Percentiles rank a stretch among this genome's conserved stretches.
Conservation (phyloP, 495 filamentous ascomycete genomes). For the Rhypophila decipiens region DNA sequence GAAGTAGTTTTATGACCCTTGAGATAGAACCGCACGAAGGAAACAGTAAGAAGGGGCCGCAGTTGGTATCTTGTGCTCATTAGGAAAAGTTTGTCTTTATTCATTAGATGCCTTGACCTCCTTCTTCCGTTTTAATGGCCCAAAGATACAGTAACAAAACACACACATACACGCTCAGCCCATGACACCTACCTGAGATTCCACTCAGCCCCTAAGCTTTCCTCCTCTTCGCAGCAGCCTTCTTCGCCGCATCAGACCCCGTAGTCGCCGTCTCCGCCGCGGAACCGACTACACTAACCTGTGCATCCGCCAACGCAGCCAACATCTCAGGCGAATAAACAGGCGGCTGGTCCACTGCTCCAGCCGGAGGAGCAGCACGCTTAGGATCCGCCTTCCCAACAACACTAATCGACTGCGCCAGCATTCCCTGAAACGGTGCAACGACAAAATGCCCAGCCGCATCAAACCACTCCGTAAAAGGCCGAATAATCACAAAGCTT, state of each 20-base stretch:
- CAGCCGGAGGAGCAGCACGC: constrained; percentile 26
- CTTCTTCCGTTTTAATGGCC: too few relatives aligned
- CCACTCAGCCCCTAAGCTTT: constrained; percentile 28
- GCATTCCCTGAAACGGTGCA: constrained; percentile 75
- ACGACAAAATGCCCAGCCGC: constrained; percentile 72
- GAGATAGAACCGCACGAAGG: too few relatives aligned
- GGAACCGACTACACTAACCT: constrained; percentile 18
- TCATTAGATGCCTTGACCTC: too few relatives aligned
- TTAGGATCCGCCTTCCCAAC: constrained; percentile 64
- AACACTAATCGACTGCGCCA: constrained; percentile 61
- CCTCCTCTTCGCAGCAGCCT: constrained; percentile 39
- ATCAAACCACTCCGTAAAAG: constrained; percentile 87
- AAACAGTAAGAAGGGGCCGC: too few relatives aligned
- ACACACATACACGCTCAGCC: too few relatives aligned
- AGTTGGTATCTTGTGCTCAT: too few relatives aligned
- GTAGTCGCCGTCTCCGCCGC: constrained; percentile 19
- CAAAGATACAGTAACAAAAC: too few relatives aligned
- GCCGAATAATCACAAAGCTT: constrained; percentile 50
- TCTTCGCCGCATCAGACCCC: constrained; percentile 16
- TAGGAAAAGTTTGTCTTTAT: too few relatives aligned
- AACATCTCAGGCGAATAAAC: constrained; percentile 33
- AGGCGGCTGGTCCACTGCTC: constrained; percentile 1
- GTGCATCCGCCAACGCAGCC: constrained; percentile 32
- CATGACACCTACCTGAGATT: not conserved
- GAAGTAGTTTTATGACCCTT: too few relatives aligned